These are phyloP conservation scores for Grosmannia huntii DNA, from an alignment of 2,329 filamentous ascomycete genomes.

Conservation along the genomic window DNA sequence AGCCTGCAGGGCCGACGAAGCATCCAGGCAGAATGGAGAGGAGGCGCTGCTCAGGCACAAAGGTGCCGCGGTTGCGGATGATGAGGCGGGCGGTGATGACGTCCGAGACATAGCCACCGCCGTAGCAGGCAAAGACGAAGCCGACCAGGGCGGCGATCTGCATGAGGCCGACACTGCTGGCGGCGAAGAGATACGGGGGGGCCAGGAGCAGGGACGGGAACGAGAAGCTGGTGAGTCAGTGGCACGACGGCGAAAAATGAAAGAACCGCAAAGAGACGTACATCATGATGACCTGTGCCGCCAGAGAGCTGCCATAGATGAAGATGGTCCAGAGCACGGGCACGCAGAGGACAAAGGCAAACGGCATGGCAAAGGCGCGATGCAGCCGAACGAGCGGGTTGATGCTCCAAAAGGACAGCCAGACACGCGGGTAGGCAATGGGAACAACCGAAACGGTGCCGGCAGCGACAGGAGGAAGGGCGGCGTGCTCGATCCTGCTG, in stretches of 20 bases:
- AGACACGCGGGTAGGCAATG: background rate
- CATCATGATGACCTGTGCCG: background rate
- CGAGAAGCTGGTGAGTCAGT: background rate
- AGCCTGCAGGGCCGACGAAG: background rate
- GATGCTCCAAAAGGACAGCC: background rate
- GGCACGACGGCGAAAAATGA: background rate
- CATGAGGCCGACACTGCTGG: background rate
- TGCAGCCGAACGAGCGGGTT: background rate
- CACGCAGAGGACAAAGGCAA: background rate
- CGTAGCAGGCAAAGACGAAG: background rate
- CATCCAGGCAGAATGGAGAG: background rate
- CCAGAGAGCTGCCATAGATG: background rate
- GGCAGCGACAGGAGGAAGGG: background rate
- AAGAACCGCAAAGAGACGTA: background rate
- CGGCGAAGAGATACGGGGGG: background rate
- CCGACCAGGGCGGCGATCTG: background rate
- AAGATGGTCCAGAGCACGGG: background rate
- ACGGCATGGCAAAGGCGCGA: background rate
- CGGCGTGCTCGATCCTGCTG: background rate
- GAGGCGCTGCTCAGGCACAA: constrained; percentile 2
- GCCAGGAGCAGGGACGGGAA: background rate
- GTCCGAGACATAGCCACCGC: background rate
- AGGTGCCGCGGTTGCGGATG: constrained; percentile 2
- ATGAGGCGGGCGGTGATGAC: background rate
- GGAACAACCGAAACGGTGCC: background rate